Conservation (phyloP, 2,329 filamentous ascomycete genomes). For the Dothidotthia symphoricarpi region DNA sequence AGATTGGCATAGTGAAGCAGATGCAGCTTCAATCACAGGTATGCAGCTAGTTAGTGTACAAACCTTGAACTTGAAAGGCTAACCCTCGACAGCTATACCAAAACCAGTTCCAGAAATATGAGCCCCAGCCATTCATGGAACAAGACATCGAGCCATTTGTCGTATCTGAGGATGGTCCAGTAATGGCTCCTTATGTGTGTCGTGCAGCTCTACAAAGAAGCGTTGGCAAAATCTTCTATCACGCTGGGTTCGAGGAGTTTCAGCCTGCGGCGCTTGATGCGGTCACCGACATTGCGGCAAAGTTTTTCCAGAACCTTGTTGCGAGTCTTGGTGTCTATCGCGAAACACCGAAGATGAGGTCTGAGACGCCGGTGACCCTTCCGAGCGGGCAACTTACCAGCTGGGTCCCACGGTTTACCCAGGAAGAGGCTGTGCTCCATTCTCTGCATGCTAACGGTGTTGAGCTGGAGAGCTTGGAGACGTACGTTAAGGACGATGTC, state of each 20-base stretch:
- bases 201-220: constrained; percentile 83
- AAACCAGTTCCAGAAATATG: constrained; percentile 97
- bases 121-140: constrained; percentile 84
- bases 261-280: constrained; percentile 91
- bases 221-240: constrained; percentile 91
- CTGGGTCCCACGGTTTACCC: constrained; percentile 68
- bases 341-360: constrained; percentile 74
- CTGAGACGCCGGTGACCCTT: constrained; percentile 38
- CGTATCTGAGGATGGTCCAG: constrained; percentile 79
- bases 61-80: constrained; percentile 10
- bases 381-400: constrained; percentile 36
- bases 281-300: constrained; percentile 81
- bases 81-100: constrained; percentile 70
- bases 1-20: constrained; percentile 97
- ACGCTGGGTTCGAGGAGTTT: constrained; percentile 94
- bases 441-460: constrained; percentile 80
- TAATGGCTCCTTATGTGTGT: constrained; percentile 81
- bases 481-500: constrained; percentile 90
- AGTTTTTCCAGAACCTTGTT: constrained; percentile 84
- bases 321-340: constrained; percentile 77
- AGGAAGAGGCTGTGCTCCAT: constrained; percentile 85
- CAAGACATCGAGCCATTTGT: constrained; percentile 86
- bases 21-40: constrained; percentile 98
- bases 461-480: constrained; percentile 76
- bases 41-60: constrained; percentile 33